phyloP scores from a whole-genome alignment of 441 rosid genomes.

The Capsella rubella region DNA sequence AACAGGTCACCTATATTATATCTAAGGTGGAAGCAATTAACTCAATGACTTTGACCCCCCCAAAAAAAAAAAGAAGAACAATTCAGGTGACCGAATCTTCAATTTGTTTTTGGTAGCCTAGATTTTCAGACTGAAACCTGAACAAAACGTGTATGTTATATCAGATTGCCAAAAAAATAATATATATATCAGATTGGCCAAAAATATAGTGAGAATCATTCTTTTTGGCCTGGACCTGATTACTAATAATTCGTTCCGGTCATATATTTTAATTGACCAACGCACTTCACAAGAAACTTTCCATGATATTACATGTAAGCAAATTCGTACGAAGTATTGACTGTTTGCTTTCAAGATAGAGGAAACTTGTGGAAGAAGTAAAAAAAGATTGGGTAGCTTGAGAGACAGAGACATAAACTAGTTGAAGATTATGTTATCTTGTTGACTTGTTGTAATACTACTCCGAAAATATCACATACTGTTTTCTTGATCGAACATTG shows the following conservation, averaged over 20 bases:
- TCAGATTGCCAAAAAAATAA: neutral
- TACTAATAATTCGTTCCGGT: neutral
- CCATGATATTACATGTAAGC: neutral
- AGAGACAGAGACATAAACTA: neutral
- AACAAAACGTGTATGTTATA: neutral
- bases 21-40: slow-evolving; percentile 1
- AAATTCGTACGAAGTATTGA: neutral
- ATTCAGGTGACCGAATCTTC: slow-evolving; percentile 27
- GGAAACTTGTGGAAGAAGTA: slow-evolving; percentile 7
- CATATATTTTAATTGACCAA: slow-evolving; percentile 8
- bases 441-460: neutral
- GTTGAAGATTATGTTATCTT: neutral
- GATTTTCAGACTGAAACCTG: slow-evolving; percentile 3
- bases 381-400: neutral
- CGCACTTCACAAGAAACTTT: slow-evolving; percentile 10
- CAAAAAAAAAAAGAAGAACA: neutral
- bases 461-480: neutral
- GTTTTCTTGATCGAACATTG: neutral
- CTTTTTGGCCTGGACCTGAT: neutral
- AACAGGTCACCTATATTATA: slow-evolving; percentile 21
- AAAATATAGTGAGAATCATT: neutral
- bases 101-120: slow-evolving; percentile 11
- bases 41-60: slow-evolving; percentile 31
- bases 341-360: neutral
- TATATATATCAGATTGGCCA: neutral